phyloP scores from a whole-genome alignment of 2,329 filamentous ascomycete species.

The Byssochlamys sp. region DNA sequence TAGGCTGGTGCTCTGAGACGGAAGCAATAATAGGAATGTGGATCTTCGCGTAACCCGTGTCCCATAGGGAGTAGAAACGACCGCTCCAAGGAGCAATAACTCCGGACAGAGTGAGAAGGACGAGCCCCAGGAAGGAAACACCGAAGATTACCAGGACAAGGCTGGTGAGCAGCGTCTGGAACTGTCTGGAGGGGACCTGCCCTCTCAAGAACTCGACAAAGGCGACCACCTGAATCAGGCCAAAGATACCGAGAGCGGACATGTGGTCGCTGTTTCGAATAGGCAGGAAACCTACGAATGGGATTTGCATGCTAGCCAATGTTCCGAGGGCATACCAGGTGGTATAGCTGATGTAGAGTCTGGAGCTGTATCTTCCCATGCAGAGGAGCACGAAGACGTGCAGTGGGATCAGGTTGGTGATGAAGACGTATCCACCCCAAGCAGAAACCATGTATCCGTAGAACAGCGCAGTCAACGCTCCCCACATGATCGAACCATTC shows the following conservation, averaged over 20 bases:
- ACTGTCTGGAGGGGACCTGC: constrained; percentile 85
- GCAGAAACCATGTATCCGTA: constrained; percentile 99
- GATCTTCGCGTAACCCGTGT: constrained; percentile 96
- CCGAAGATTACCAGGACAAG: constrained; percentile 66
- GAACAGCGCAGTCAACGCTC: constrained; percentile 83
- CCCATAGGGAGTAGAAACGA: constrained; percentile 98
- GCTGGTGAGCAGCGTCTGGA: constrained; percentile 75
- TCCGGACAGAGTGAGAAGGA: constrained; percentile 71
- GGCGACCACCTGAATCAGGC: constrained; percentile 82
- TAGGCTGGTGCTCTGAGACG: constrained; percentile 98
- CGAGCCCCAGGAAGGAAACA: constrained; percentile 64
- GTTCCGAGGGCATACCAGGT: constrained; percentile 97
- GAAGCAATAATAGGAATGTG: constrained; percentile 99
- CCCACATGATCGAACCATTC: constrained; percentile 92
- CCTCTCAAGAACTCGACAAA: constrained; percentile 83
- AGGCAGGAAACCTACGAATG: constrained; percentile 93
- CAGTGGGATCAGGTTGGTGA: constrained; percentile 89
- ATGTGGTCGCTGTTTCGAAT: constrained; percentile 98
- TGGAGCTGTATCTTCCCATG: constrained; percentile 92
- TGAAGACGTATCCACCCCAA: constrained; percentile 99
- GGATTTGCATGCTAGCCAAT: constrained; percentile 96
- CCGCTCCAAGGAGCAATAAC: constrained; percentile 96
- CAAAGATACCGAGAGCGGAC: constrained; percentile 91
- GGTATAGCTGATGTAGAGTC: constrained; percentile 91
- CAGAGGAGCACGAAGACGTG: constrained; percentile 88